Evolutionary conservation across 345 rosid species (phyloP).

Genomic region (Murraya koenigii): DNA sequence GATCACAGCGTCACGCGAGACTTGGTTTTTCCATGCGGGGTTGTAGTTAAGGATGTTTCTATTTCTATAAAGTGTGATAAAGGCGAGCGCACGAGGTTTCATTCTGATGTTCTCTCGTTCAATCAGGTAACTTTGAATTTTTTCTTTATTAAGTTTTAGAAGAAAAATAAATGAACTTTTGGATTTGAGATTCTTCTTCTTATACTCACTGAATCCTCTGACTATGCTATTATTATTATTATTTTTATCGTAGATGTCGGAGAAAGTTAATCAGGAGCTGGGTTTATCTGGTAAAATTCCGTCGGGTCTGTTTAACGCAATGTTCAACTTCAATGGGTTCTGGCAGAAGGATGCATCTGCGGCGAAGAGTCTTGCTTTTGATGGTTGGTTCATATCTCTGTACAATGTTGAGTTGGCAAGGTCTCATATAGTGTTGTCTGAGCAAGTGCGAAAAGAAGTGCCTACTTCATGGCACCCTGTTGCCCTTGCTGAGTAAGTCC

Average conservation of each 20-base stretch:
- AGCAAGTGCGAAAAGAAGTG: constrained; percentile 69
- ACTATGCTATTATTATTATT: no score
- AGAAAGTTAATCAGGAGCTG: constrained; percentile 78
- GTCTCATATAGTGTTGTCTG: constrained; percentile 56
- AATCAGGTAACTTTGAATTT: constrained; percentile 49
- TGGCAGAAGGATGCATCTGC: constrained; percentile 88
- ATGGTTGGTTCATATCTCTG: constrained; percentile 91
- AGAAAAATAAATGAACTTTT: neutral
- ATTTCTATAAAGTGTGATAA: constrained; percentile 83
- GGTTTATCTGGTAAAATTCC: constrained; percentile 86
- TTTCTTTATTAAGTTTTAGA: neutral
- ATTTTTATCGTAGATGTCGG: constrained; percentile 73
- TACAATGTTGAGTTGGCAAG: constrained; percentile 79
- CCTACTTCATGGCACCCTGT: constrained; percentile 88
- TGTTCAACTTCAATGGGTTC: constrained; percentile 62
- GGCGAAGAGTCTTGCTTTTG: constrained; percentile 65
- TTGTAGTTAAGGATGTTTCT: constrained; percentile 59
- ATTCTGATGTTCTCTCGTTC: constrained; percentile 81
- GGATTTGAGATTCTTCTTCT: no score
- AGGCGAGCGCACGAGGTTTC: constrained; percentile 83
- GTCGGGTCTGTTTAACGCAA: constrained; percentile 67
- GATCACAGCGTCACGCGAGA: constrained; percentile 44
- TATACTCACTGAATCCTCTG: no score
- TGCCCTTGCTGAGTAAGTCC: constrained; percentile 84
- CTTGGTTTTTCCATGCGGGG: constrained; percentile 71